Base-by-base conservation (phyloP, 805 yeast genomes). In the Ogataea methylovora region DNA sequence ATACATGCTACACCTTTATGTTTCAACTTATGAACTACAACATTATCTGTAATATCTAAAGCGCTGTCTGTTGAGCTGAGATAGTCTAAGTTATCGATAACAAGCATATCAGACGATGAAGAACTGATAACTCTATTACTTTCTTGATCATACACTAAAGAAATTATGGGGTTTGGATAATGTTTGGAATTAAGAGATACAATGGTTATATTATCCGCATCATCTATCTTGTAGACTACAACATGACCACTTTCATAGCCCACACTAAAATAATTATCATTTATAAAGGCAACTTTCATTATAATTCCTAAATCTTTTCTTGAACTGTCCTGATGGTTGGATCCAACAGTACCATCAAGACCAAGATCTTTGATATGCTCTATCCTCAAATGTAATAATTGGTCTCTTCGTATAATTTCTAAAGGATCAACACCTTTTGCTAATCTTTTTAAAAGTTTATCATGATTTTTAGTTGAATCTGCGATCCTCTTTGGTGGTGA, bases 211-310 rank as follows among this genome's bases (percentile, higher is more conserved):
- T 34, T 13, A 29, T 45, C 32, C 44, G 32, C 34, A 1, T 22
- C n/a, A 12, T 46, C 27, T 1, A 70, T 21, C 10, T 43, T 33
- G 20, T 49, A 58, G 1, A 56, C 45, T 1, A 59, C 56, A 6
- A 75, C 64, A 44, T 73, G 77, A 0, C 95, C 94, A 13, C 83
- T 77, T 51, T 84, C 95, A 48, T 71, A 84, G 1, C 94, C 95
- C 5, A 79, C 61, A 13, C 55, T 54, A 13, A 75, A 47, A 1
- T 54, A 36, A 8, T 51, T 40, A 2, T 48, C 43, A 9, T 45
- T 46, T 1, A 68, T 45, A 54, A 73, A 68, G 1, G 48, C 39
- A 3, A 80, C 44, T 30, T 65, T 69, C 86, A 85, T 82, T 11
- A 81, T 69, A 27, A 83, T 79, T 2, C 94, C 94, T 23, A 72